Evolutionary conservation across 352 stramenopile genomes (phyloP).

Genomic region (Phytophthora nicotianae): DNA sequence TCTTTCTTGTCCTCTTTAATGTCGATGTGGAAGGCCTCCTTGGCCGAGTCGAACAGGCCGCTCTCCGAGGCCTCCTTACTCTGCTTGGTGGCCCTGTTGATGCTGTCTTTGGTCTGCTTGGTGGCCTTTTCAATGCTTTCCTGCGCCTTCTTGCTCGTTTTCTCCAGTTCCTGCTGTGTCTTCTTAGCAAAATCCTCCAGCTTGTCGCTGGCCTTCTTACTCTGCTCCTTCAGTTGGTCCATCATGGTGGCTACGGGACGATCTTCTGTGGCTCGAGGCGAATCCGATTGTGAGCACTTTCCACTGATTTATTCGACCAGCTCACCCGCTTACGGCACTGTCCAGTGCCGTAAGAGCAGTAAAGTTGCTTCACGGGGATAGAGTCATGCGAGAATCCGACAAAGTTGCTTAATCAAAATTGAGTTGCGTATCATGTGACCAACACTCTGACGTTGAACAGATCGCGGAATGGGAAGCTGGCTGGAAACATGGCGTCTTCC

Average conservation of each 20-base stretch:
- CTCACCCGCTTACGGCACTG: no score
- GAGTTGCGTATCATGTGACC: slow-evolving; percentile 10
- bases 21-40: slow-evolving; percentile 45
- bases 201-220: slow-evolving; percentile 43
- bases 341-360: neutral
- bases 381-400: neutral
- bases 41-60: slow-evolving; percentile 30
- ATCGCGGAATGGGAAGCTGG: neutral
- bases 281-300: slow-evolving; percentile 20
- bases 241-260: slow-evolving; percentile 31
- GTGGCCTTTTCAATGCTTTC: slow-evolving; percentile 28
- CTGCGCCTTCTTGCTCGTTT: slow-evolving; percentile 36
- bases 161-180: slow-evolving; percentile 36
- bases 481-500: neutral
- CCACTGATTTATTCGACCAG: neutral
- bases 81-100: slow-evolving; percentile 30
- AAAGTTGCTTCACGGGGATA: neutral
- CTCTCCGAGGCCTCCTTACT: slow-evolving; percentile 30
- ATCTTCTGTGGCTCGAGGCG: slow-evolving; percentile 16
- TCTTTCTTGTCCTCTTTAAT: slow-evolving; percentile 42
- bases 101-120: slow-evolving; percentile 35
- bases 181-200: slow-evolving; percentile 37
- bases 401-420: neutral
- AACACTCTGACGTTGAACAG: neutral
- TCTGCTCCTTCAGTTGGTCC: slow-evolving; percentile 52